These are phyloP conservation scores for Pyrenochaeta sp. DNA, from an alignment of 2,329 filamentous ascomycete species.

Conservation along the genomic window DNA sequence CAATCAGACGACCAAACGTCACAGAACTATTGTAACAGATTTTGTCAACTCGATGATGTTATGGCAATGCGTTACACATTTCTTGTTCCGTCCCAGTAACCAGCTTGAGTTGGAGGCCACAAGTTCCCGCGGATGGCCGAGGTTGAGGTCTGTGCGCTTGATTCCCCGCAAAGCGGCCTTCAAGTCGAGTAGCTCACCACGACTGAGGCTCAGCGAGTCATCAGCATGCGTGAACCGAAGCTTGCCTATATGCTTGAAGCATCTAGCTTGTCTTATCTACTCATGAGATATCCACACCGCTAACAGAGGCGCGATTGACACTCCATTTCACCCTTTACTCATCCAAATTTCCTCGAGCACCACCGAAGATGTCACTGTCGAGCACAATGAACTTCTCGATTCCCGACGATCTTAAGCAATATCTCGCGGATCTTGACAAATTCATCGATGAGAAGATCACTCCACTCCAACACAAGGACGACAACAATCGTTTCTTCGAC, in stretches of 20 bases:
- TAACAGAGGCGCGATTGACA: conserved; percentile 1
- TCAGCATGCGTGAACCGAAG: conserved; percentile 35
- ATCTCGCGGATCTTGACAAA: conserved; percentile 61
- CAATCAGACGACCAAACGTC: too few species aligned
- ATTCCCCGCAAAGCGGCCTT: conserved; percentile 25
- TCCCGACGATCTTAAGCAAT: conserved; percentile 58
- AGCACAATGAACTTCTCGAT: conserved; percentile 57
- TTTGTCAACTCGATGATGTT: too few species aligned
- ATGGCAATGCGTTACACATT: too few species aligned
- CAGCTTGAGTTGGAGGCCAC: neutral
- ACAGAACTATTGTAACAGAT: too few species aligned
- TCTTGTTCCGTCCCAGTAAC: too few species aligned
- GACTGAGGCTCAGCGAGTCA: conserved; percentile 39
- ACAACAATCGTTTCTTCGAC: conserved; percentile 72
- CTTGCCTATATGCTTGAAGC: conserved; percentile 11
- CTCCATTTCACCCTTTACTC: neutral
- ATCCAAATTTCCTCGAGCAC: neutral
- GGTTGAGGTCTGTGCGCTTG: conserved; percentile 19
- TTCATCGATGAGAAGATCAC: conserved; percentile 65
- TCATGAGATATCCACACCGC: conserved; percentile 4
- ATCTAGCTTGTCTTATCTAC: neutral
- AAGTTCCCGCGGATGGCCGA: conserved; percentile 14
- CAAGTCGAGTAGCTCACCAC: conserved; percentile 16
- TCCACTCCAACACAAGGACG: conserved; percentile 63
- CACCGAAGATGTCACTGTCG: conserved; percentile 6